Conservation (phyloP, 2,329 filamentous ascomycete genomes). For the Aspergillus uvarum region DNA sequence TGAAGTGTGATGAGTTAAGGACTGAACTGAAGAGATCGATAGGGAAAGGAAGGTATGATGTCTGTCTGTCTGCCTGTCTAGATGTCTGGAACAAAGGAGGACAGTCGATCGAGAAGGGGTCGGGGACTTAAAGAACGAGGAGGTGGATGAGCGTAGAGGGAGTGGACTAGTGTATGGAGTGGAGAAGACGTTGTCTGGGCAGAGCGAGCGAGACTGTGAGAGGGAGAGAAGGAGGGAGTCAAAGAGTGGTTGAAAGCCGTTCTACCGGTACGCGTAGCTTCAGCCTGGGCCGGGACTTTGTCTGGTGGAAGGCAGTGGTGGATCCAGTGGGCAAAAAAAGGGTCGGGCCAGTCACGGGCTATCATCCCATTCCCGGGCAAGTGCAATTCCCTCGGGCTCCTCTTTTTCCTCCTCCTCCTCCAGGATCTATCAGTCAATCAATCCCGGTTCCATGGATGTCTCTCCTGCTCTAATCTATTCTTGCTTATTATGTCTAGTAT, state of each 20-base stretch:
- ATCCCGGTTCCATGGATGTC: conserved; percentile 12
- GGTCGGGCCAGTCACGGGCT: conserved; percentile 3
- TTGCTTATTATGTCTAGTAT: not conserved
- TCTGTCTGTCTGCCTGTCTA: not conserved
- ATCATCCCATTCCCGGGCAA: not conserved
- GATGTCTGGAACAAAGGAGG: conserved; percentile 4
- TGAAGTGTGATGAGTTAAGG: not conserved
- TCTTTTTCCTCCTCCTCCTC: not conserved
- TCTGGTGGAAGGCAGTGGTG: not conserved
- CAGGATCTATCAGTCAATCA: conserved; percentile 10
- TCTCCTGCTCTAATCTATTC: conserved; percentile 1
- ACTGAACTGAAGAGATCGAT: not conserved
- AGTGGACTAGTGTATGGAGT: not conserved
- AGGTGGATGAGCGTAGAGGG: not conserved
- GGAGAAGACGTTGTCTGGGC: not conserved
- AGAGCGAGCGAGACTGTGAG: not conserved
- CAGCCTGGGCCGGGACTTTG: not conserved
- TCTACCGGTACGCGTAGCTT: not conserved
- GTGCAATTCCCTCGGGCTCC: too few relatives aligned
- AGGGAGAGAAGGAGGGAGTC: not conserved
- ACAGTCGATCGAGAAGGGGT: not conserved
- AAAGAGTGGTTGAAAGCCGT: not conserved
- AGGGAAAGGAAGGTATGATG: conserved; percentile 1
- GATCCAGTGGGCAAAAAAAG: not conserved
- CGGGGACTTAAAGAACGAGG: conserved; percentile 1